Conservation (phyloP, 2,329 filamentous ascomycete species). For the Bertia moriformis region DNA sequence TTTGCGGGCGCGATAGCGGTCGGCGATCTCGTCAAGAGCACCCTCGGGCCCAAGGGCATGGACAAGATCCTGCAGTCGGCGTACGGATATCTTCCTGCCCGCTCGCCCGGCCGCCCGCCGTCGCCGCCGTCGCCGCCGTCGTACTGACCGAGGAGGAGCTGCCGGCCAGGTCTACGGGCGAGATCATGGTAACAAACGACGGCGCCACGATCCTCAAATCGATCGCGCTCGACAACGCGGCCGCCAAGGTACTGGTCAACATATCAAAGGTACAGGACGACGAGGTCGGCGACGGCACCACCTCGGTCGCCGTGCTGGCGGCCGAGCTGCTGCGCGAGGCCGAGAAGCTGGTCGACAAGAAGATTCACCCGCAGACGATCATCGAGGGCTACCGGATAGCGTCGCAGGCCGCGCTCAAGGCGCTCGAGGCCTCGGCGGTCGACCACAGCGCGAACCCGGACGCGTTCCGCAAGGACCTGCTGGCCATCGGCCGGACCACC, state of each 20-base stretch:
- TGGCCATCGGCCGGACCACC: slow-evolving; percentile 84
- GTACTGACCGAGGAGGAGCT: slow-evolving; percentile 11
- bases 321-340: slow-evolving; percentile 91
- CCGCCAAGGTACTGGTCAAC: slow-evolving; percentile 95
- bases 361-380: slow-evolving; percentile 98
- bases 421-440: slow-evolving; percentile 70
- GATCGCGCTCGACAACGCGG: slow-evolving; percentile 95
- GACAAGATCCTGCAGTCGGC: slow-evolving; percentile 95
- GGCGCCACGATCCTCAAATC: slow-evolving; percentile 96
- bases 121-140: slow-evolving; percentile 2
- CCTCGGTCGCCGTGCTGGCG: slow-evolving; percentile 88
- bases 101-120: slow-evolving; percentile 5
- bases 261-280: slow-evolving; percentile 99
- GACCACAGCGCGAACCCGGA: slow-evolving; percentile 75
- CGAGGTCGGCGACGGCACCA: slow-evolving; percentile 94
- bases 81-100: slow-evolving; percentile 33
- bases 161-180: slow-evolving; percentile 64
- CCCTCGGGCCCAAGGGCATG: slow-evolving; percentile 94
- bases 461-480: slow-evolving; percentile 76
- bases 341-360: slow-evolving; percentile 92
- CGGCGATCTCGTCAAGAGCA: slow-evolving; percentile 93
- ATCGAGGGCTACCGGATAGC: slow-evolving; percentile 99
- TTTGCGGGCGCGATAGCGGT: slow-evolving; percentile 98
- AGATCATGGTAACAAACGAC: slow-evolving; percentile 98
- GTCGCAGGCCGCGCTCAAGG: slow-evolving; percentile 70